Evolutionary conservation across 140 eudicot genomes (phyloP).

Genomic region (Ambrosia hybrid): DNA sequence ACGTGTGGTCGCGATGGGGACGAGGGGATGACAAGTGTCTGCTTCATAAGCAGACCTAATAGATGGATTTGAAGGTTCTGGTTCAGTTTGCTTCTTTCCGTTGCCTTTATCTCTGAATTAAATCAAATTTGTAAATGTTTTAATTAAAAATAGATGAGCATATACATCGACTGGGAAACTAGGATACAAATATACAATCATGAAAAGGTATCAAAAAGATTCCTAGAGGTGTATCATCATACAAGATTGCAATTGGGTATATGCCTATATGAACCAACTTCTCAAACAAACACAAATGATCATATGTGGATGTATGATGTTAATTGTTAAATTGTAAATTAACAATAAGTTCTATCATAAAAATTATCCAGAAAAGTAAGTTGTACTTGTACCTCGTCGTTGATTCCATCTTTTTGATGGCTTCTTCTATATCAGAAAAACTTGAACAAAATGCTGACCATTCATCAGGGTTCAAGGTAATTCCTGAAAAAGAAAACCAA

Average conservation of each 20-base stretch:
- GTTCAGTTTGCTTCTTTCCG: constrained; percentile 41
- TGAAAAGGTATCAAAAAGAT: not conserved
- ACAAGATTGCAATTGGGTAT: too few relatives aligned
- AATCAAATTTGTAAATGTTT: constrained; percentile 7
- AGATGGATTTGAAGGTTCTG: constrained; percentile 27
- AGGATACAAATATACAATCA: constrained; percentile 3
- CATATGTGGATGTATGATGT: too few relatives aligned
- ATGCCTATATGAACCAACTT: not conserved
- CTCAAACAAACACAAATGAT: constrained; percentile 6
- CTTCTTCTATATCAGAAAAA: constrained; percentile 62
- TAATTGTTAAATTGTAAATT: too few relatives aligned
- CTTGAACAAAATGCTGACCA: constrained; percentile 61
- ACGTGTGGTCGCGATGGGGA: constrained; percentile 59
- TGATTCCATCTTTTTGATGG: constrained; percentile 59
- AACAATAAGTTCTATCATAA: not conserved
- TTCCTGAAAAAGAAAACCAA: constrained; percentile 39
- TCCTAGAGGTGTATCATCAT: not conserved
- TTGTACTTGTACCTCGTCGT: constrained; percentile 54
- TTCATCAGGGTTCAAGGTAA: constrained; percentile 51
- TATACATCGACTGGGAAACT: not conserved
- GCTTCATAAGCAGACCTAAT: constrained; percentile 23
- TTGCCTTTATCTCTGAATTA: constrained; percentile 24
- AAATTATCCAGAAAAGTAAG: constrained; percentile 13
- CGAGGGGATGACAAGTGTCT: constrained; percentile 34
- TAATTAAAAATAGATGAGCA: not conserved